Percentiles rank a stretch among this genome's conserved stretches.
Evolutionary conservation across 345 rosid species (phyloP).

Genomic region (Geranium brycei): DNA sequence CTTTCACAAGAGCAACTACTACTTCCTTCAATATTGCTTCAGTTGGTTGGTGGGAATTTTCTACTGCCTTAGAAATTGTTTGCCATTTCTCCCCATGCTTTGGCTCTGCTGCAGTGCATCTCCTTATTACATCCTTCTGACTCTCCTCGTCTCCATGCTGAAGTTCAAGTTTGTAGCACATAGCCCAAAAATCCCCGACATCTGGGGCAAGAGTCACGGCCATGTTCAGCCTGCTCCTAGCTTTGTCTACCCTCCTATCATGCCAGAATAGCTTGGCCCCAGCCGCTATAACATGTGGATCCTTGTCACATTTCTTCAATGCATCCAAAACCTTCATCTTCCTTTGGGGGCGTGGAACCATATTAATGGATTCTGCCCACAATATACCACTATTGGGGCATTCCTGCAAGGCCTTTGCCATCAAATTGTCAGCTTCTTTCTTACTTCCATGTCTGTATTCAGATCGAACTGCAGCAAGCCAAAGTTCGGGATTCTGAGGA

Average conservation of each 20-base stretch:
- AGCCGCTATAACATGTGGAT: constrained; percentile 77
- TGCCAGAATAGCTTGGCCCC: constrained; percentile 85
- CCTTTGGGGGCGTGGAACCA: constrained; percentile 70
- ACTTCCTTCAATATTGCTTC: constrained; percentile 75
- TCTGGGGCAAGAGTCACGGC: constrained; percentile 78
- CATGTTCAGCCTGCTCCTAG: constrained; percentile 63
- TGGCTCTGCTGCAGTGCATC: constrained; percentile 68
- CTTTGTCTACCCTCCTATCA: constrained; percentile 84
- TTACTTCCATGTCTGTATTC: constrained; percentile 66
- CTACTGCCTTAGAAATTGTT: constrained; percentile 62
- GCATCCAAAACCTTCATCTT: constrained; percentile 68
- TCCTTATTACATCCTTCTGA: constrained; percentile 66
- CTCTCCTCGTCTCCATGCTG: constrained; percentile 70
- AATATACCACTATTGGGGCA: constrained; percentile 81
- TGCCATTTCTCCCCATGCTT: constrained; percentile 93
- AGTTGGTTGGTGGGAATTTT: constrained; percentile 74
- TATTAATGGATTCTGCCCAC: constrained; percentile 82
- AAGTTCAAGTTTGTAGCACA: constrained; percentile 75
- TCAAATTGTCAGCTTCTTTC: constrained; percentile 67
- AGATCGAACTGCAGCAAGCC: constrained; percentile 87
- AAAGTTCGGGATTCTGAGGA: constrained; percentile 62
- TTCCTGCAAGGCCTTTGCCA: constrained; percentile 93
- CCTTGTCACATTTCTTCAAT: constrained; percentile 61
- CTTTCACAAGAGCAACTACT: constrained; percentile 57
- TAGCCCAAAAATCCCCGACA: constrained; percentile 84